Evolutionary conservation across 345 rosid genomes (phyloP).

Genomic region (Eucalyptus polyanthemos): DNA sequence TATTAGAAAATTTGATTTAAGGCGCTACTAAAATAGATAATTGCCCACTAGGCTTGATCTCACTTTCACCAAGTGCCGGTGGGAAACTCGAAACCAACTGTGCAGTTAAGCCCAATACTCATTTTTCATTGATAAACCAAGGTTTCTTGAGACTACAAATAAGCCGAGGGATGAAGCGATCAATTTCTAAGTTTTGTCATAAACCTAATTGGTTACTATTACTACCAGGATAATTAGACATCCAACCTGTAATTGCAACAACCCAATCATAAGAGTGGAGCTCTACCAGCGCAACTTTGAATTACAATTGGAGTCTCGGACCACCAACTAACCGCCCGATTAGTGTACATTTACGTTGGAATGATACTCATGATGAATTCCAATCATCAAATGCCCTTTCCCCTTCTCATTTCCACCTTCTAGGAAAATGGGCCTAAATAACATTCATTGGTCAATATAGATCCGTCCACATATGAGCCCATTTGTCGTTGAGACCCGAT

Average conservation of each 20-base stretch:
- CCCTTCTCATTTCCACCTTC: neutral
- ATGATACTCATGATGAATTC: neutral
- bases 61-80: neutral
- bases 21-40: rapidly evolving
- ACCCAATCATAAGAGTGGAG: too few relatives aligned
- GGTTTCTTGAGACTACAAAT: rapidly evolving
- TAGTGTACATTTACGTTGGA: neutral
- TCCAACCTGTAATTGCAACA: rapidly evolving
- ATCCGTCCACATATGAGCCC: neutral
- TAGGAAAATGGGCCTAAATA: neutral
- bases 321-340: neutral
- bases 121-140: rapidly evolving
- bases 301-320: neutral
- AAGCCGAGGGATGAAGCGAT: rapidly evolving
- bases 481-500: neutral
- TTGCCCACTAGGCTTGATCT: neutral
- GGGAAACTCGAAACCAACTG: rapidly evolving
- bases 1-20: neutral
- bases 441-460: neutral
- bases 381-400: neutral
- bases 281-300: neutral
- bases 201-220: too few relatives aligned
- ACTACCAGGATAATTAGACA: rapidly evolving
- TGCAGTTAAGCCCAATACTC: neutral
- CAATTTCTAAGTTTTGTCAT: rapidly evolving